Evolutionary conservation across 345 rosid genomes (phyloP).

Genomic region (Citrus trifoliata): DNA sequence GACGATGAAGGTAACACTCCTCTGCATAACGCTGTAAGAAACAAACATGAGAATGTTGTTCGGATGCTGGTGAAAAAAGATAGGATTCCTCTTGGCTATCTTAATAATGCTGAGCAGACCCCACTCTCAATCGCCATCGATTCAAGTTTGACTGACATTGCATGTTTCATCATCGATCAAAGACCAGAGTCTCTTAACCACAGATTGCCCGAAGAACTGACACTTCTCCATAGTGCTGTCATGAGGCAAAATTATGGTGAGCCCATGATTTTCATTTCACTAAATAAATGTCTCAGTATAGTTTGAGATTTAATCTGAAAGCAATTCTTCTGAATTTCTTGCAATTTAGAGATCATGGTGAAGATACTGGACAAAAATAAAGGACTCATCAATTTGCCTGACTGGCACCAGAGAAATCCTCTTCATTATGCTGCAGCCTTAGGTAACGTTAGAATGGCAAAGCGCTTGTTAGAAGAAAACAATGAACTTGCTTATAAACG

Average conservation of each 20-base stretch:
- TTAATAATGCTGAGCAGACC: neutral
- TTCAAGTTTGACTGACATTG: neutral
- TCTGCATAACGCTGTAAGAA: neutral
- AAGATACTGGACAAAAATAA: neutral
- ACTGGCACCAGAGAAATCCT: neutral
- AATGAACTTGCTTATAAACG: neutral
- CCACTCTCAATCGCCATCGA: neutral
- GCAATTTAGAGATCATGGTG: neutral
- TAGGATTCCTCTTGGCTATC: neutral
- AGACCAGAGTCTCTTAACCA: neutral
- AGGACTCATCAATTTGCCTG: neutral
- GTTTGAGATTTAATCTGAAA: neutral
- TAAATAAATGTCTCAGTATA: neutral
- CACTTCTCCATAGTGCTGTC: neutral
- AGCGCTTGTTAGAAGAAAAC: neutral
- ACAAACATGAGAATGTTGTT: neutral
- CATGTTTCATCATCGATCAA: neutral
- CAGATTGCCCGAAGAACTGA: neutral
- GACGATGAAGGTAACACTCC: slow-evolving; percentile 2
- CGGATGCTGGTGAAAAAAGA: neutral
- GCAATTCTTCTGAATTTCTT: neutral
- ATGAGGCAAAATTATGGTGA: slow-evolving; percentile 3
- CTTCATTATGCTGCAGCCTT: neutral
- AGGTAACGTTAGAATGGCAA: neutral
- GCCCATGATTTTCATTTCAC: neutral